A percentile compares a stretch with the other conserved stretches of the same genome.
These are phyloP conservation scores for Lachnellula arida DNA, from an alignment of 2,329 filamentous ascomycete genomes.

Conservation along the genomic window DNA sequence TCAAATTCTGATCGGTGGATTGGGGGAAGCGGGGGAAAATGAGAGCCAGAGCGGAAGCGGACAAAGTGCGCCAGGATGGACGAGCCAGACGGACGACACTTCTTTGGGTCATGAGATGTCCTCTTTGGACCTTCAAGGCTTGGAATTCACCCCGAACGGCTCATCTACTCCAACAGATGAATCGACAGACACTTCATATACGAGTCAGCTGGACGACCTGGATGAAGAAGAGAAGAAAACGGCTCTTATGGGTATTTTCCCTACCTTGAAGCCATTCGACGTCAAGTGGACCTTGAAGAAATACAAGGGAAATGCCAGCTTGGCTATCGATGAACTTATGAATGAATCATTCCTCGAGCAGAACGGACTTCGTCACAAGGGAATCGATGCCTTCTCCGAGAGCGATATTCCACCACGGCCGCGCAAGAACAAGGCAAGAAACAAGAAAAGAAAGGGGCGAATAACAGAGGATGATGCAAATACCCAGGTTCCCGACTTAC, in stretches of 20 bases:
- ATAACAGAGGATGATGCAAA: constrained; percentile 25
- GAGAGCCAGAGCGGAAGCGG: constrained; percentile 20
- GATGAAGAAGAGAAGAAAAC: constrained; percentile 58
- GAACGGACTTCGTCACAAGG: constrained; percentile 57
- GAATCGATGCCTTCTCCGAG: constrained; percentile 76
- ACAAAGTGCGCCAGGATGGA: constrained; percentile 22
- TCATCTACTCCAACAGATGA: constrained; percentile 49
- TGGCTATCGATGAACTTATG: constrained; percentile 73
- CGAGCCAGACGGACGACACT: constrained; percentile 28
- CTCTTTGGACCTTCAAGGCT: constrained; percentile 22
- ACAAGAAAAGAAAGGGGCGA: constrained; percentile 31
- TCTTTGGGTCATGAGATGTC: constrained; percentile 24
- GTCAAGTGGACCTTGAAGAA: constrained; percentile 65
- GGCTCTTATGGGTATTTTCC: constrained; percentile 67
- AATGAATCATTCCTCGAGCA: constrained; percentile 75
- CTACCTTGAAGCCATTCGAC: constrained; percentile 59
- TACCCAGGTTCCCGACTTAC: constrained; percentile 1
- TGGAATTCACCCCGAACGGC: constrained; percentile 22
- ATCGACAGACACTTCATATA: constrained; percentile 10
- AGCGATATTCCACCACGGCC: constrained; percentile 36
- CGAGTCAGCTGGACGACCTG: constrained; percentile 35
- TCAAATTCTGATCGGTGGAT: constrained; percentile 19
- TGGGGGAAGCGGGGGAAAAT: constrained; percentile 6
- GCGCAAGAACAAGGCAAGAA: constrained; percentile 40
- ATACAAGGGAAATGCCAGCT: constrained; percentile 59